Evolutionary conservation across 495 filamentous ascomycete species (phyloP).

Genomic region (Polyplosphaeria fusca): DNA sequence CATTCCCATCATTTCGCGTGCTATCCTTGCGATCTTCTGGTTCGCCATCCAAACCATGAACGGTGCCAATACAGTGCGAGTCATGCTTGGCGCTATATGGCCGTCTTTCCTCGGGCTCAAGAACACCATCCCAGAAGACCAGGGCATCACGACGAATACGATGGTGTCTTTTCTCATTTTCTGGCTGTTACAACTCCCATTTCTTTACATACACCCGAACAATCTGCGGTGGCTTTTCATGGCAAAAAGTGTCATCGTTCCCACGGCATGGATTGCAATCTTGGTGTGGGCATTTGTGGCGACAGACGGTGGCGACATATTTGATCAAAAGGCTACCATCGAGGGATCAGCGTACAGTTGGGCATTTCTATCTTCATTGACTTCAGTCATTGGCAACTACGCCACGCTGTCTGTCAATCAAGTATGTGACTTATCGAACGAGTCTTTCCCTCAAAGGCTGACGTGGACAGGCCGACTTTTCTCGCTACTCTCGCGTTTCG

Average conservation of each 20-base stretch:
- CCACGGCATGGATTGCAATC: conserved; percentile 51
- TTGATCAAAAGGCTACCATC: conserved; percentile 45
- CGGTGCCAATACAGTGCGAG: conserved; percentile 61
- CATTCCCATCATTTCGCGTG: conserved; percentile 63
- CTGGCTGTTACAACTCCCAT: conserved; percentile 54
- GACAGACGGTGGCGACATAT: conserved; percentile 51
- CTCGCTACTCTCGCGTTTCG: conserved; percentile 52
- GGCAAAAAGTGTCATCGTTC: conserved; percentile 55
- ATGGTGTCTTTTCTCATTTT: conserved; percentile 66
- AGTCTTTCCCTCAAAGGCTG: not conserved
- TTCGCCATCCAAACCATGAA: conserved; percentile 67
- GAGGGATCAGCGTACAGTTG: conserved; percentile 44
- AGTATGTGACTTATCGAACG: not conserved
- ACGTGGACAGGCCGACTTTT: conserved; percentile 50
- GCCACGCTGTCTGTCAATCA: conserved; percentile 39
- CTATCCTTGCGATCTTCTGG: conserved; percentile 69
- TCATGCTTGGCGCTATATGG: conserved; percentile 69
- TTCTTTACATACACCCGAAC: conserved; percentile 55
- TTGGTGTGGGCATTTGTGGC: conserved; percentile 53
- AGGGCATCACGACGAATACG: conserved; percentile 63
- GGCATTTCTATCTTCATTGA: conserved; percentile 34
- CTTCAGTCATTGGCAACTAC: conserved; percentile 37
- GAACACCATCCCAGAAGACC: conserved; percentile 44
- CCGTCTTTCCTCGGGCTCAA: conserved; percentile 37
- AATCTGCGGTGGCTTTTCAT: conserved; percentile 58